Evolutionary conservation across 345 rosid genomes (phyloP).

Genomic region (Laguncularia racemosa): DNA sequence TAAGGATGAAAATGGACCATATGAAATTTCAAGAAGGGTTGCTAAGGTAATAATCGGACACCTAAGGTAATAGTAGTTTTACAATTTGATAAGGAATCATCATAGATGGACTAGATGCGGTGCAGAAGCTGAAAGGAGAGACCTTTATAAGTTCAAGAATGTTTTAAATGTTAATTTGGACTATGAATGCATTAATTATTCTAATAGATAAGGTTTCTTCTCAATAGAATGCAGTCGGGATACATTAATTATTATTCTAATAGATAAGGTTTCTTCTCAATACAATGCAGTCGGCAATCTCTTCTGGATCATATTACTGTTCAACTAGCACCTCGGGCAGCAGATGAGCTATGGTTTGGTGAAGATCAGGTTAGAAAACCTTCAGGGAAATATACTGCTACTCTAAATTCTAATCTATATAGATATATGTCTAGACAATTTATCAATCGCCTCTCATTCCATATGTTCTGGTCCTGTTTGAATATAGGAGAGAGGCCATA

Average conservation of each 20-base stretch:
- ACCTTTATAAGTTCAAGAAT: too few species aligned
- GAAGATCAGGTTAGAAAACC: conserved; percentile 60
- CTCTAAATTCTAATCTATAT: too few species aligned
- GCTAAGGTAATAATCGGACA: conserved; percentile 42
- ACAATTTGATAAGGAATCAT: not conserved
- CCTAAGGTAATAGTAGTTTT: not conserved
- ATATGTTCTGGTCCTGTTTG: too few species aligned
- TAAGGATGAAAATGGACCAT: conserved; percentile 83
- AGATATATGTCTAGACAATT: too few species aligned
- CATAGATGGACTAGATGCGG: too few species aligned
- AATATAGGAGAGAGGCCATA: too few species aligned
- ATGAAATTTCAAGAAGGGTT: conserved; percentile 71
- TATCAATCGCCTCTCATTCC: too few species aligned
- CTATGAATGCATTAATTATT: too few species aligned
- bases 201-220: not conserved
- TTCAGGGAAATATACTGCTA: not conserved
- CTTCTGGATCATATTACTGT: conserved; percentile 90
- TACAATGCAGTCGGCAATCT: conserved; percentile 67
- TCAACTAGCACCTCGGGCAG: conserved; percentile 95
- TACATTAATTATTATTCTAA: too few species aligned
- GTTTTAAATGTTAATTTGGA: too few species aligned
- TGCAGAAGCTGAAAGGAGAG: too few species aligned
- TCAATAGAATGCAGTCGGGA: conserved; percentile 45
- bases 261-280: not conserved
- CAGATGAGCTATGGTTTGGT: conserved; percentile 89